Evolutionary conservation across 2,329 filamentous ascomycete species (phyloP).

Genomic region (Nemania sp.): DNA sequence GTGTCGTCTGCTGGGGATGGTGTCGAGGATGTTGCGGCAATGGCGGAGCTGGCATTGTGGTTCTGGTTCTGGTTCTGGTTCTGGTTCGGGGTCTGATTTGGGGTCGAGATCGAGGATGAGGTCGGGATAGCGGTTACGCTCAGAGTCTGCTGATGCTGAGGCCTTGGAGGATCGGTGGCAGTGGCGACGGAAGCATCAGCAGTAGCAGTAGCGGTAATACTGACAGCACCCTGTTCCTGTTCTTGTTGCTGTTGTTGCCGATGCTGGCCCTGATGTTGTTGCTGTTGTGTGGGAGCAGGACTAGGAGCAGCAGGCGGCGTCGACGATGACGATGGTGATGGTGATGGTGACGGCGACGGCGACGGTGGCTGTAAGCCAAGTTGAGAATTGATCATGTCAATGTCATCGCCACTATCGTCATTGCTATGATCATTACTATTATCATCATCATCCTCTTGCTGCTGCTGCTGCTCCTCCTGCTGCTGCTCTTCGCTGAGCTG

Average conservation of each 20-base stretch:
- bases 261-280: neutral
- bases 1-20: conserved; percentile 5
- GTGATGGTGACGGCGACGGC: neutral
- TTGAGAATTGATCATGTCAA: too few species aligned
- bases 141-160: conserved; percentile 24
- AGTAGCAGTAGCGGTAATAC: neutral
- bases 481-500: conserved; percentile 31
- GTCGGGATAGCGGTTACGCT: conserved; percentile 4
- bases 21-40: neutral
- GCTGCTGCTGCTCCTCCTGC: too few species aligned
- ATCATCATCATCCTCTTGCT: too few species aligned
- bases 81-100: neutral
- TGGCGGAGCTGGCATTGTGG: neutral
- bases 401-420: too few species aligned
- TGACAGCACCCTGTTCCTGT: conserved; percentile 7
- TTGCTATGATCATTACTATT: too few species aligned
- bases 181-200: too few species aligned
- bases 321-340: too few species aligned
- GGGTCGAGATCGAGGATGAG: neutral
- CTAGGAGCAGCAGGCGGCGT: too few species aligned
- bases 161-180: conserved; percentile 1
- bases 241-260: conserved; percentile 4
- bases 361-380: too few species aligned
- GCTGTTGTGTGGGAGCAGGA: too few species aligned
- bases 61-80: neutral